phyloP scores from a whole-genome alignment of 164 flowering plant genomes.

The Aristolochia californica region DNA sequence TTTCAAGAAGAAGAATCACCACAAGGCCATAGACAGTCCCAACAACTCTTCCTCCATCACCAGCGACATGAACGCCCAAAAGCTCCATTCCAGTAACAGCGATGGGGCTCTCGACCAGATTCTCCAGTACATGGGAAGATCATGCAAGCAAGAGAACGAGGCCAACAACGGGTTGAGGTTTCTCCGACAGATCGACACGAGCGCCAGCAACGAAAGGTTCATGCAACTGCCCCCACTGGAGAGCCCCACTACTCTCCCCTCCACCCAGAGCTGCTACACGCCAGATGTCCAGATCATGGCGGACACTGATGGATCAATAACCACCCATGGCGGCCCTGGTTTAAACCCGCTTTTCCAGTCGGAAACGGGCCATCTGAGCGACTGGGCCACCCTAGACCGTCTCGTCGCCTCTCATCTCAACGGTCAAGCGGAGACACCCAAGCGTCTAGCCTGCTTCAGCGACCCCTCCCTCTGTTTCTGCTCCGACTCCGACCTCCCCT shows the following conservation, averaged over 20 bases:
- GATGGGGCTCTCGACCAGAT: constrained; percentile 63
- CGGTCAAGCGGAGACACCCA: constrained; percentile 27
- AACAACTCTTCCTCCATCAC: constrained; percentile 18
- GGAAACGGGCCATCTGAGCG: constrained; percentile 13
- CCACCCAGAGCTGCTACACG: constrained; percentile 6
- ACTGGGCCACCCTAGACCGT: constrained; percentile 54
- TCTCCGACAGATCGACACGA: not conserved
- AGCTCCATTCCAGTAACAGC: constrained; percentile 20
- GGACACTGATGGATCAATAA: constrained; percentile 1
- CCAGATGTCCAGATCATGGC: not conserved
- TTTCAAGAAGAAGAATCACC: constrained; percentile 70
- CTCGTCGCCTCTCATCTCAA: constrained; percentile 60
- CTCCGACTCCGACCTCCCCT: constrained; percentile 15
- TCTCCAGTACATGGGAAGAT: constrained; percentile 27
- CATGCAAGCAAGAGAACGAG: constrained; percentile 37
- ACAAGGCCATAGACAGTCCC: constrained; percentile 41
- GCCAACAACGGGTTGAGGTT: constrained; percentile 6
- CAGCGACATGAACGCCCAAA: constrained; percentile 16
- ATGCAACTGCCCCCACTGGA: constrained; percentile 54
- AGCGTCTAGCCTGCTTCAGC: constrained; percentile 26
- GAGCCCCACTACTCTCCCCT: constrained; percentile 27
- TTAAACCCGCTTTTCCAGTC: too few species aligned
- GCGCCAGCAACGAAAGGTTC: constrained; percentile 17
- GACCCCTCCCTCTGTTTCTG: constrained; percentile 15
- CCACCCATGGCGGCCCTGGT: too few species aligned